Conservation (phyloP, 352 stramenopile genomes). For the Globisporangium apiculatum region DNA sequence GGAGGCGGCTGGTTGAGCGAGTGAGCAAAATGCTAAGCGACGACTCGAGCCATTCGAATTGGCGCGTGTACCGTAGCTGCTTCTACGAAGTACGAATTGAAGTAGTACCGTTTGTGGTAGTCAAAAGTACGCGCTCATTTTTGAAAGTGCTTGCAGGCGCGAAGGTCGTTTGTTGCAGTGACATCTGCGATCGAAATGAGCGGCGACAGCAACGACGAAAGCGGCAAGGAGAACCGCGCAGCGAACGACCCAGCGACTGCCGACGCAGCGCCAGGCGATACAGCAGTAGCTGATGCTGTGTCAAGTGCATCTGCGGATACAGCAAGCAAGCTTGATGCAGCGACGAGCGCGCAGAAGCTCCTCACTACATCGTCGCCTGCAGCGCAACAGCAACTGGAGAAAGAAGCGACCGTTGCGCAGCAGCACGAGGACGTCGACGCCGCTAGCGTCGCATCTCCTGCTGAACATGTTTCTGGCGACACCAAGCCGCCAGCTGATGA, state of each 20-base stretch:
- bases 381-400: neutral
- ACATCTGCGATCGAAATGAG: neutral
- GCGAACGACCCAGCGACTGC: neutral
- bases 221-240: slow-evolving; percentile 7
- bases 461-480: no score
- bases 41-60: slow-evolving; percentile 2
- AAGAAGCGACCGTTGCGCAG: slow-evolving; percentile 3
- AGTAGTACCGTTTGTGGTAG: no score
- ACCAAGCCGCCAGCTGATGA: neutral
- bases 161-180: neutral
- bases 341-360: neutral
- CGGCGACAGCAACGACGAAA: neutral
- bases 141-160: neutral
- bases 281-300: neutral
- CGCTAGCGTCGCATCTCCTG: neutral
- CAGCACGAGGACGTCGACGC: neutral
- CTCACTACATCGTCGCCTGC: neutral
- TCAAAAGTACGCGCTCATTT: neutral
- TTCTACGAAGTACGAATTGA: neutral
- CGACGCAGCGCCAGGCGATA: neutral
- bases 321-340: neutral
- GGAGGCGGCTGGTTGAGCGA: neutral
- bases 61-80: neutral
- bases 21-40: neutral
- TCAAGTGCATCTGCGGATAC: neutral